These are phyloP conservation scores for Phytophthora uliginosa DNA, from an alignment of 352 stramenopile genomes.

Conservation along the genomic window DNA sequence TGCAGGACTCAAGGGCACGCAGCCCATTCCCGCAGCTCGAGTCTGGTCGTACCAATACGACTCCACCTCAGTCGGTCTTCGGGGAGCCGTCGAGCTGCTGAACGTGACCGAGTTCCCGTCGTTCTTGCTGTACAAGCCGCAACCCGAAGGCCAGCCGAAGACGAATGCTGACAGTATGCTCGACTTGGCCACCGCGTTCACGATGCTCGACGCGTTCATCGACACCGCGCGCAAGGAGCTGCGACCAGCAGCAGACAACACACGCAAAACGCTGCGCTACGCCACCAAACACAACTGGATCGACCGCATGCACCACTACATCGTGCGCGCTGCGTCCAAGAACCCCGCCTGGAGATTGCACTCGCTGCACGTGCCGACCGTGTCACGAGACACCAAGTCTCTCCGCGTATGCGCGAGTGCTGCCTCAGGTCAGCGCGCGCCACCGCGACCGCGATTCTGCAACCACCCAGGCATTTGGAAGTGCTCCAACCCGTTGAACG, in stretches of 20 bases:
- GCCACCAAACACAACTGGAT: constrained; percentile 50
- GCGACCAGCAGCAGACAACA: background rate
- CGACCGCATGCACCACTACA: constrained; percentile 48
- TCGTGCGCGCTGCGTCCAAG: constrained; percentile 26
- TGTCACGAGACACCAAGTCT: background rate
- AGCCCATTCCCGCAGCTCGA: constrained; percentile 14
- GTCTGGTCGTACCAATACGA: constrained; percentile 56
- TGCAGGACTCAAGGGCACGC: constrained; percentile 26
- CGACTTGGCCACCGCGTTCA: constrained; percentile 32
- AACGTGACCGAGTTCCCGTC: constrained; percentile 37
- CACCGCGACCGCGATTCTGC: constrained; percentile 35
- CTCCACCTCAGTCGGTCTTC: constrained; percentile 43
- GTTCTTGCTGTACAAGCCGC: constrained; percentile 39
- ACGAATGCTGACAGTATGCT: constrained; percentile 19
- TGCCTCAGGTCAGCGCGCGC: background rate
- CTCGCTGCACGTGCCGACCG: constrained; percentile 31
- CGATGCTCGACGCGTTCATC: constrained; percentile 48
- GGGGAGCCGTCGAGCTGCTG: constrained; percentile 37
- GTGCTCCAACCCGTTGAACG: constrained; percentile 33
- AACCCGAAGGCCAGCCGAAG: constrained; percentile 1
- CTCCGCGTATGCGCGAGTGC: constrained; percentile 15
- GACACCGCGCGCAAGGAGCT: constrained; percentile 4
- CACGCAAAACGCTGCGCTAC: constrained; percentile 17
- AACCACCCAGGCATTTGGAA: constrained; percentile 39
- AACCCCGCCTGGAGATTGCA: constrained; percentile 34